Evolutionary conservation across 768 basidiomycete genomes (phyloP), one percentile per base, ranked within the genome.

Genomic region (Leccinum imitatum): DNA sequence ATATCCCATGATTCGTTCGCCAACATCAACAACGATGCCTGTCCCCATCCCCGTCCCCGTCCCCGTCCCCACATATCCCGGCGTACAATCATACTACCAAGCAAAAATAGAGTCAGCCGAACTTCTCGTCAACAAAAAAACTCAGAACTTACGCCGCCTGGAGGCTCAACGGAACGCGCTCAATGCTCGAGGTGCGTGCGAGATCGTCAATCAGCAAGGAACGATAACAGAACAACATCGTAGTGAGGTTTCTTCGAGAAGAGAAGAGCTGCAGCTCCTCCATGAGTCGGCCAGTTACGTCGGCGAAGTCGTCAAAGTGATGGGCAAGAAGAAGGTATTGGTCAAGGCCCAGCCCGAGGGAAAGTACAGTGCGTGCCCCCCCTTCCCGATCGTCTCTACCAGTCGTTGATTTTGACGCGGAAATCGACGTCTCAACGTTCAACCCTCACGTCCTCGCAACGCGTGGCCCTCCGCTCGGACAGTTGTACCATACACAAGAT

Each of bases 291-390:
- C 95, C 27, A 93, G 90, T 71, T 98, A 98, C 77, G 95, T 99
- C 41, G 97, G 97, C 10, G 97, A 98, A 76, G 87, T 98, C 13
- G 89, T 98, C 65, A 98, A 96, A 77, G 89, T 97, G 7, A 99
- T 98, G 97, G 94, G 95, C 58, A 98, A 98, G 89, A 98, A 88
- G 75, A 98, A 98, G 77, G 95, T 98, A 14, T 78, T 98, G 47
- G 95, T 99, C 63, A 98, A 99, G 73, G 94, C 98, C 8, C 95
- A 98, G 73, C 96, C 95, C 0, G 97, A 99, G 79, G 97, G 96
- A 55, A 98, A 98, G 86, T 99, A 98, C 79, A 96, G 95, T 98
- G 64, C 69, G 92, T 83, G 21, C 35, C 4, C 6, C 9, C 10
- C 33, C 31, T 13, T 46, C 44, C 44, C 9, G 17, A 17, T 10